phyloP scores from a whole-genome alignment of 257 asterid genomes.

The Vinca minor region DNA sequence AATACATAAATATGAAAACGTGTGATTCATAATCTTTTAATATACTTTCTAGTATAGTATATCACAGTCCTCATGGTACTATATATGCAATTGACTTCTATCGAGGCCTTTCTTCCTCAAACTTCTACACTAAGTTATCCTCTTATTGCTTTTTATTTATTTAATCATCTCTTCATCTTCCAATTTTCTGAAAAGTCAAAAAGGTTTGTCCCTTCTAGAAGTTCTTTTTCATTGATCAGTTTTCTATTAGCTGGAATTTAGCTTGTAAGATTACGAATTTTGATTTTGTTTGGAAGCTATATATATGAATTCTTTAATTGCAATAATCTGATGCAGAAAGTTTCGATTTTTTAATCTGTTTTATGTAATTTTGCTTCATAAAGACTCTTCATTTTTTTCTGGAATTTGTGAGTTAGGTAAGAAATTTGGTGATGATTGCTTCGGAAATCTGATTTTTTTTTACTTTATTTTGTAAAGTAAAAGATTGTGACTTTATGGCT shows the following conservation, averaged over 20 bases:
- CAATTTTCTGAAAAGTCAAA: background rate
- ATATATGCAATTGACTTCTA: background rate
- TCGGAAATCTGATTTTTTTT: background rate
- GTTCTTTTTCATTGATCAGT: background rate
- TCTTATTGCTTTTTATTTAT: too few species aligned
- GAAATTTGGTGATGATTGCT: background rate
- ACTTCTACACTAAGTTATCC: conserved; percentile 2
- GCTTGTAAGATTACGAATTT: background rate
- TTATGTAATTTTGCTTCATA: background rate
- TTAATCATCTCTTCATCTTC: background rate
- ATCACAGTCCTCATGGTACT: background rate
- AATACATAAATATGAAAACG: background rate
- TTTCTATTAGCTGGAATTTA: too few species aligned
- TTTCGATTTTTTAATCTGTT: background rate
- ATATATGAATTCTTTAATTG: background rate
- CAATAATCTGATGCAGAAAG: background rate
- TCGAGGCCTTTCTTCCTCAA: background rate
- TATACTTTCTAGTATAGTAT: background rate
- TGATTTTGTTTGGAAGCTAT: background rate
- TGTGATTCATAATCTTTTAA: too few species aligned
- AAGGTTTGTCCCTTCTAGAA: background rate
- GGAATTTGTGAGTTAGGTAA: background rate
- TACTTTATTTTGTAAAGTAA: background rate
- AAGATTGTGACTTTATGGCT: background rate
- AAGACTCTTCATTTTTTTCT: background rate